Evolutionary conservation across 1,139 yeast species (phyloP), one percentile per base, ranked within the genome.

Genomic region (Taphrina wiesneri): DNA sequence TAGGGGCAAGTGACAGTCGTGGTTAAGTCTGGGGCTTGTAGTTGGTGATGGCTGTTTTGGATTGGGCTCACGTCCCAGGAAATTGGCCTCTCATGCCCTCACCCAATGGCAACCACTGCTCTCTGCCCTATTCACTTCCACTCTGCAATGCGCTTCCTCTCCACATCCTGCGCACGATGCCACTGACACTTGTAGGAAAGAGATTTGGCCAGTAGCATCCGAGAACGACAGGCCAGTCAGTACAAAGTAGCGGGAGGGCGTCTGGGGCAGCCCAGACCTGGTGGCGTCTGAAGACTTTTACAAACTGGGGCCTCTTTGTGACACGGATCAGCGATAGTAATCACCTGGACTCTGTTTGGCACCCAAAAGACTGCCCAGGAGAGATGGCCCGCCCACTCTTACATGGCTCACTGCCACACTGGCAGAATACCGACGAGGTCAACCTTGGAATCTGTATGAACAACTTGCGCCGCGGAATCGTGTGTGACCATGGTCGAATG

Each of bases 1-100:
- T 45, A 45, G 49, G 28, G 28, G 49, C 28, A n/a, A n/a, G 9
- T 45, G 49, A 45, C 49, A 45, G 49, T 45, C n/a, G 49, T 21
- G 49, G 49, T 45, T 45, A 21, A 19, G 17, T 30, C 34, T 30
- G 34, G 11, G 34, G 34, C 9, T 11, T 30, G 34, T 30, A 30
- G 34, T 11, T n/a, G n/a, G n/a, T n/a, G n/a, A 30, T 30, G 34
- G 43, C 43, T 39, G 15, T 39, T 13, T 13, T 39, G 43, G 43
- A n/a, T n/a, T 39, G 43, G 15, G 6, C 43, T 13, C 43, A 39
- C 17, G 43, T 39, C 19, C 43, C 43, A 13, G 43, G 43, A n/a
- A n/a, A n/a, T 39, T 39, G 43, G 43, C 43, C 19, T 39, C 43
- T 6, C 7, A n/a, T n/a, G 34, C 9, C 34, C 11, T n/a, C n/a